These are phyloP conservation scores for Pythium vanterpoolii DNA, from an alignment of 352 stramenopile species.

Conservation along the genomic window DNA sequence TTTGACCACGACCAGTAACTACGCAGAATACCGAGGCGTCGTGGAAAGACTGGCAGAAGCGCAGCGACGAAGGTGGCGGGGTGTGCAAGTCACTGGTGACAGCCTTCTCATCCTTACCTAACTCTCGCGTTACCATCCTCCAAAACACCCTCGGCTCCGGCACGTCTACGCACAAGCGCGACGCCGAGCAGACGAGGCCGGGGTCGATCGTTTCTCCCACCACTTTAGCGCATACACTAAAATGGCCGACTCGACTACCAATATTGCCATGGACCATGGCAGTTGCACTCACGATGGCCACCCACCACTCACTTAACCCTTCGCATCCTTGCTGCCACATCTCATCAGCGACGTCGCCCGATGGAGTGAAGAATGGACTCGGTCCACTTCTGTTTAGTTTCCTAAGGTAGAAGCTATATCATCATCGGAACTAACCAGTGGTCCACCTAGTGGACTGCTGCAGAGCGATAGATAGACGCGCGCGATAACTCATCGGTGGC, in stretches of 20 bases:
- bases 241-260: not conserved
- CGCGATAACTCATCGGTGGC: no score
- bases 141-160: not conserved
- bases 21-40: conserved; percentile 6
- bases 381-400: no score
- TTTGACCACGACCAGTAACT: conserved; percentile 1
- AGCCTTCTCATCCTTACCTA: not conserved
- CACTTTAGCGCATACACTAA: not conserved
- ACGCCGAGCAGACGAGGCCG: not conserved
- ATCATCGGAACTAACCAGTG: no score
- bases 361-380: not conserved
- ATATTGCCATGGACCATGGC: not conserved
- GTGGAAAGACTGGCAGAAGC: not conserved
- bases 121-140: not conserved
- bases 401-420: no score
- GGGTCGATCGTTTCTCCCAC: not conserved
- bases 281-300: not conserved
- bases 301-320: not conserved
- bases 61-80: not conserved
- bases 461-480: no score
- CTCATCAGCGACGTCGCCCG: not conserved
- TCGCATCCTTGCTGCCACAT: not conserved
- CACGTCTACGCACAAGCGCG: not conserved
- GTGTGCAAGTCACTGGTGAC: not conserved
- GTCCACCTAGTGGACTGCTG: no score